phyloP scores from a whole-genome alignment of 2,329 filamentous ascomycete genomes.

The Epichloe sibirici region DNA sequence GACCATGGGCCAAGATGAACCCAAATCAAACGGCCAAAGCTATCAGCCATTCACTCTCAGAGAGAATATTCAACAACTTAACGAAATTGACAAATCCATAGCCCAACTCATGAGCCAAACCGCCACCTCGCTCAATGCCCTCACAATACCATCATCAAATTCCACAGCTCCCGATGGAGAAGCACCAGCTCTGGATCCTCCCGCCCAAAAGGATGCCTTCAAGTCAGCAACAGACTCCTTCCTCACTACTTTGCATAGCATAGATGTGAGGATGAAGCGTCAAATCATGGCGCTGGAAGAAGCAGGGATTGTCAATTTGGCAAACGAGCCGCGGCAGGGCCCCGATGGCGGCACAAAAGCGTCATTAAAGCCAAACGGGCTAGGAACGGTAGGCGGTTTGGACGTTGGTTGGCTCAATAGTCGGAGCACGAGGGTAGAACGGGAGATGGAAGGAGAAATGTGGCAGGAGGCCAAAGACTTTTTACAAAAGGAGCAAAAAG shows the following conservation, averaged over 20 bases:
- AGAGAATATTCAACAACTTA: slow-evolving; percentile 71
- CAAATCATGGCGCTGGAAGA: slow-evolving; percentile 68
- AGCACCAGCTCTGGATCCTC: slow-evolving; percentile 23
- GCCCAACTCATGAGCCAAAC: slow-evolving; percentile 31
- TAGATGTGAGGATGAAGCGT: slow-evolving; percentile 59
- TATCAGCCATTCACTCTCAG: slow-evolving; percentile 54
- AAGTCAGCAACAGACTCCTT: slow-evolving; percentile 53
- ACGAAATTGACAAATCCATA: slow-evolving; percentile 57
- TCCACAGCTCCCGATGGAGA: slow-evolving; percentile 7
- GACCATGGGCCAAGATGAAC: slow-evolving; percentile 16
- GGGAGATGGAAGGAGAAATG: slow-evolving; percentile 73
- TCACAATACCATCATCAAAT: slow-evolving; percentile 23
- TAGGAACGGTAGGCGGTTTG: slow-evolving; percentile 46
- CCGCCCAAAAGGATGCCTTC: slow-evolving; percentile 43
- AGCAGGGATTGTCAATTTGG: slow-evolving; percentile 55
- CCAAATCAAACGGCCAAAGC: slow-evolving; percentile 9
- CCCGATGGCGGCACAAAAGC: slow-evolving; percentile 25
- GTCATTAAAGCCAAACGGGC: slow-evolving; percentile 40
- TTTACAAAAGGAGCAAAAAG: slow-evolving; percentile 18
- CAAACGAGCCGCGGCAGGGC: slow-evolving; percentile 20
- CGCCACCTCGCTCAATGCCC: slow-evolving; percentile 31
- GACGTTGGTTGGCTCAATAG: slow-evolving; percentile 89
- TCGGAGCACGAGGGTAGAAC: slow-evolving; percentile 66
- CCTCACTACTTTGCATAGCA: slow-evolving; percentile 57
- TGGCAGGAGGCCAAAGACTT: slow-evolving; percentile 39